Conservation (phyloP, 495 filamentous ascomycete genomes). For the Peziza echinospora region DNA sequence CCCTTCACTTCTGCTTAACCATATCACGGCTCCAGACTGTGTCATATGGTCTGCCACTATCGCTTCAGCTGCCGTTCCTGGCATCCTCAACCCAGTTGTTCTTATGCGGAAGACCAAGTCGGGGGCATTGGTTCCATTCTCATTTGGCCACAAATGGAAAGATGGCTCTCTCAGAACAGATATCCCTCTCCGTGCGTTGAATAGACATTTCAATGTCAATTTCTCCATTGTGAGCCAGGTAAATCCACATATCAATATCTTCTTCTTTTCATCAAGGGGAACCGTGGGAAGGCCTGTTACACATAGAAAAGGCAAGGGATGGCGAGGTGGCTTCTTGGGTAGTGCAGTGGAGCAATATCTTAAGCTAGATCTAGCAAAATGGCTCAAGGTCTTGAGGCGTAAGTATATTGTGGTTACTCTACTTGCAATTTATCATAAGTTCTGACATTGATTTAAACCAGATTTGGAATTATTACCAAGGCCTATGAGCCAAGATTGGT, state of each 20-base stretch:
- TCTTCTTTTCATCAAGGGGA: conserved; percentile 90
- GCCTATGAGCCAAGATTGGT: conserved; percentile 89
- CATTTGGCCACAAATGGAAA: conserved; percentile 96
- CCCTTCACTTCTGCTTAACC: conserved; percentile 51
- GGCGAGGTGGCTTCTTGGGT: conserved; percentile 86
- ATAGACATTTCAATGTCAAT: conserved; percentile 92
- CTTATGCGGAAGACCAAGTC: conserved; percentile 78
- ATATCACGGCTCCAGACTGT: conserved; percentile 82
- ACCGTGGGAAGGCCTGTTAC: conserved; percentile 83
- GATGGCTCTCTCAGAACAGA: conserved; percentile 85
- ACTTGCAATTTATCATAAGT: too few species aligned
- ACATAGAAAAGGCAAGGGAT: conserved; percentile 77
- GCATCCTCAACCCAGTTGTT: conserved; percentile 87
- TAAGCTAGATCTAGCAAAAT: conserved; percentile 87
- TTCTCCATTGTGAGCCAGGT: conserved; percentile 93
- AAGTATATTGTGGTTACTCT: too few species aligned
- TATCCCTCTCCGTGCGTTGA: conserved; percentile 81
- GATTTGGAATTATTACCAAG: conserved; percentile 75
- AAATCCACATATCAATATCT: conserved; percentile 92
- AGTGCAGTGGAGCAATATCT: conserved; percentile 84
- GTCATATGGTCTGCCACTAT: conserved; percentile 96
- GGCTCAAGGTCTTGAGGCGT: conserved; percentile 72
- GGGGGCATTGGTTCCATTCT: conserved; percentile 60
- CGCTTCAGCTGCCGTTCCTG: conserved; percentile 86
- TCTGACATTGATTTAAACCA: too few species aligned